Conservation (phyloP, 2,329 filamentous ascomycete genomes). For the Penicillium hordei region DNA sequence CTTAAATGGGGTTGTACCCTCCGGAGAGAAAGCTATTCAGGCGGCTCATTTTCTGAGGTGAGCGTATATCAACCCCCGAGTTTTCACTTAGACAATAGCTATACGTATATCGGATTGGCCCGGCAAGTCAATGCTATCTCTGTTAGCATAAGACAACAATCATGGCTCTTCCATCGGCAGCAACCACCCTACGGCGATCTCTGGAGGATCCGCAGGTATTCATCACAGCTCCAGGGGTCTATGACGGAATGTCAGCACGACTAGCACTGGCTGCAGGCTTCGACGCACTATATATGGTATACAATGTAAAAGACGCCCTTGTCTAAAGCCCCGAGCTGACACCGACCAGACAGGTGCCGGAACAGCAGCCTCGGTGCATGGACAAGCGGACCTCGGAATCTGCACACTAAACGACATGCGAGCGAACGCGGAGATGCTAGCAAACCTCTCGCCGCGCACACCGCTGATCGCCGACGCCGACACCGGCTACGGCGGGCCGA, state of each 20-base stretch:
- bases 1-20: not conserved
- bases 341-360: slow-evolving; percentile 51
- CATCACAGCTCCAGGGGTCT: slow-evolving; percentile 52
- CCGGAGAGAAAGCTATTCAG: not conserved
- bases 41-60: not conserved
- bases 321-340: not conserved
- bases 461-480: slow-evolving; percentile 57
- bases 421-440: slow-evolving; percentile 55
- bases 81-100: not conserved
- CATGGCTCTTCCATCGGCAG: slow-evolving; percentile 29
- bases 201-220: slow-evolving; percentile 39
- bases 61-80: not conserved
- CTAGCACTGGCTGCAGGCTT: slow-evolving; percentile 52
- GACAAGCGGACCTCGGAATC: slow-evolving; percentile 53
- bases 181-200: slow-evolving; percentile 35
- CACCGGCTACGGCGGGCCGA: slow-evolving; percentile 55
- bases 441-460: slow-evolving; percentile 49
- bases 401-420: slow-evolving; percentile 55
- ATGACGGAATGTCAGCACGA: slow-evolving; percentile 52
- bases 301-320: not conserved
- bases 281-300: slow-evolving; percentile 54
- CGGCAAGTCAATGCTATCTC: not conserved
- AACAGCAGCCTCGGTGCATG: slow-evolving; percentile 50
- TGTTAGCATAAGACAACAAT: slow-evolving; percentile 1
- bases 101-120: not conserved